A percentile compares a stretch with the other conserved stretches of the same genome.
Evolutionary conservation across 805 yeast species (phyloP).

Genomic region (Saccharomycopsis microspora): DNA sequence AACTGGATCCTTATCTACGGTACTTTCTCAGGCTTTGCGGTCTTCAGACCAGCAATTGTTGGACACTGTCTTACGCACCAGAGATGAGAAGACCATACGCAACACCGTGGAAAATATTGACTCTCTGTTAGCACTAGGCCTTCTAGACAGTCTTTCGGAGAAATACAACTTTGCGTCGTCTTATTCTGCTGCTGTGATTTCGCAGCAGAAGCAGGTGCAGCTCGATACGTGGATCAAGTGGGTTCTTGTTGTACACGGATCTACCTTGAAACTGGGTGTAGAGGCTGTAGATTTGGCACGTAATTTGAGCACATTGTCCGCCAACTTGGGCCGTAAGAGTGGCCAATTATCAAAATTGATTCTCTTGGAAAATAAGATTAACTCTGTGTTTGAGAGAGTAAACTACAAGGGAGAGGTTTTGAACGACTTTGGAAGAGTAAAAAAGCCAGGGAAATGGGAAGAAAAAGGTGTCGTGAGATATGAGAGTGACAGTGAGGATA

Average conservation of each 20-base stretch:
- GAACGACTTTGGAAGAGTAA: conserved; percentile 22
- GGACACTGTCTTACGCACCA: conserved; percentile 62
- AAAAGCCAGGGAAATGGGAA: conserved; percentile 7
- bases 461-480: conserved; percentile 17
- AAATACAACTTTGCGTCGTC: conserved; percentile 20
- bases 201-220: conserved; percentile 28
- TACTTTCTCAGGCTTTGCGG: conserved; percentile 80
- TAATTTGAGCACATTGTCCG: conserved; percentile 38
- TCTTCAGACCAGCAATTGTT: conserved; percentile 78
- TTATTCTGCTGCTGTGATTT: conserved; percentile 32
- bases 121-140: conserved; percentile 38
- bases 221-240: conserved; percentile 75
- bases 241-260: conserved; percentile 77
- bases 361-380: conserved; percentile 74
- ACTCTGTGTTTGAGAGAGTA: conserved; percentile 48
- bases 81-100: conserved; percentile 41
- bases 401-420: conserved; percentile 37
- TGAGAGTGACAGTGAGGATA: conserved; percentile 23
- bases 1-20: conserved; percentile 70
- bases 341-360: conserved; percentile 59
- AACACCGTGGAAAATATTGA: conserved; percentile 45
- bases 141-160: conserved; percentile 52
- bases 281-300: conserved; percentile 31
- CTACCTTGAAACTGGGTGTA: conserved; percentile 36
- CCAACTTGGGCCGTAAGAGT: conserved; percentile 55